These are phyloP conservation scores for Eimeria tenella DNA, from an alignment of 169 alveolate species.

Conservation along the genomic window DNA sequence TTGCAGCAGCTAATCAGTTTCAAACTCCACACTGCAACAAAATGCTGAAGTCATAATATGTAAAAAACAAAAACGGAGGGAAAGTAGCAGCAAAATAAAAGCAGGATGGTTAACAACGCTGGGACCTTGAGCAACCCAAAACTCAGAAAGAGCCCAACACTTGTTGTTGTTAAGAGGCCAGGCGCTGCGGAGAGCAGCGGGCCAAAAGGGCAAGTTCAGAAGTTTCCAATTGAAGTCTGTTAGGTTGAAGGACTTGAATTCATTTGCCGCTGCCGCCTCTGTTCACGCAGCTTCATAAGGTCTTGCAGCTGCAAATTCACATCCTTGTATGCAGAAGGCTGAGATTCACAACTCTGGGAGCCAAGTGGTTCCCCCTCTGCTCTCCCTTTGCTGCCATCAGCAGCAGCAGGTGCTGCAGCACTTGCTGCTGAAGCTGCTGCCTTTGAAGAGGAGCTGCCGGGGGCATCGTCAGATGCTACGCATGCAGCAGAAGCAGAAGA, in stretches of 20 bases:
- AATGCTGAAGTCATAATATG: neutral
- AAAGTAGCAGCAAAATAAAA: neutral
- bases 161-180: neutral
- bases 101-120: neutral
- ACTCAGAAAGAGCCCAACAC: neutral
- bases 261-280: conserved; percentile 27
- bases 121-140: neutral
- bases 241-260: neutral
- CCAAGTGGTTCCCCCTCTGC: neutral
- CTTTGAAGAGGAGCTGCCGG: neutral
- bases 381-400: neutral
- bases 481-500: neutral
- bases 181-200: too few species aligned
- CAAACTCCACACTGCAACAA: neutral
- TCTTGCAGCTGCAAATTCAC: conserved; percentile 40
- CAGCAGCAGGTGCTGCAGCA: neutral
- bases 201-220: neutral
- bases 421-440: conserved; percentile 52
- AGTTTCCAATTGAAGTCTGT: neutral
- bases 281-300: conserved; percentile 46
- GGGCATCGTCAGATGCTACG: neutral
- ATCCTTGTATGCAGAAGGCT: conserved; percentile 34
- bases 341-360: neutral
- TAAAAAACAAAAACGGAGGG: neutral
- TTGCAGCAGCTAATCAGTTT: neutral